Evolutionary conservation across 1,139 yeast genomes (phyloP).

Genomic region (Wickerhamomyces sp.): DNA sequence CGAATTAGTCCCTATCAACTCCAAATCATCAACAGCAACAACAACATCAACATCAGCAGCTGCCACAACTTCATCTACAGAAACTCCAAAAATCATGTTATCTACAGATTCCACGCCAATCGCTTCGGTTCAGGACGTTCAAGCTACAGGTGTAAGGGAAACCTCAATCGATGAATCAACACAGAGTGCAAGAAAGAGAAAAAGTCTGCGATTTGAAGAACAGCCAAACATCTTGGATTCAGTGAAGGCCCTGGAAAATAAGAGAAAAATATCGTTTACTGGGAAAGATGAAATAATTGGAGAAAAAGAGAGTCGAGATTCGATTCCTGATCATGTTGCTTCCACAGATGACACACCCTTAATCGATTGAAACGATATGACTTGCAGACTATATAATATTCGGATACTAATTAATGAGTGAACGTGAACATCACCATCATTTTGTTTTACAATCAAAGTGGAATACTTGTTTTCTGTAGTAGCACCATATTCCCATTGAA

Average conservation of each 20-base stretch:
- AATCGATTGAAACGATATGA: too few relatives aligned
- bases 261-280: constrained; percentile 11
- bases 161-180: constrained; percentile 5
- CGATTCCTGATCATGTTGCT: too few relatives aligned
- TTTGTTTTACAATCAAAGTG: too few relatives aligned
- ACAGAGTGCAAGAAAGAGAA: constrained; percentile 22
- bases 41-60: constrained; percentile 8
- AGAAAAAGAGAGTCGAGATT: not conserved
- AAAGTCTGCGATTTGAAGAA: constrained; percentile 28
- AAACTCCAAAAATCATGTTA: constrained; percentile 2
- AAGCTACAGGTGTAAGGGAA: constrained; percentile 19
- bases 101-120: constrained; percentile 12
- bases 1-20: constrained; percentile 48
- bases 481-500: constrained; percentile 10
- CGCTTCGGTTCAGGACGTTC: constrained; percentile 20
- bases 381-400: too few relatives aligned
- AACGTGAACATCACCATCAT: too few relatives aligned
- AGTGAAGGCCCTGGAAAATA: constrained; percentile 17
- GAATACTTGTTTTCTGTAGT: too few relatives aligned
- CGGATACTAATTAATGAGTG: too few relatives aligned
- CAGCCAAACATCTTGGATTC: constrained; percentile 21
- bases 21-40: constrained; percentile 8
- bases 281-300: not conserved
- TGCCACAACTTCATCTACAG: constrained; percentile 8
- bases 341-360: too few relatives aligned